Base-by-base conservation (phyloP, 164 flowering plant species). In the Macadamia tetraphylla region DNA sequence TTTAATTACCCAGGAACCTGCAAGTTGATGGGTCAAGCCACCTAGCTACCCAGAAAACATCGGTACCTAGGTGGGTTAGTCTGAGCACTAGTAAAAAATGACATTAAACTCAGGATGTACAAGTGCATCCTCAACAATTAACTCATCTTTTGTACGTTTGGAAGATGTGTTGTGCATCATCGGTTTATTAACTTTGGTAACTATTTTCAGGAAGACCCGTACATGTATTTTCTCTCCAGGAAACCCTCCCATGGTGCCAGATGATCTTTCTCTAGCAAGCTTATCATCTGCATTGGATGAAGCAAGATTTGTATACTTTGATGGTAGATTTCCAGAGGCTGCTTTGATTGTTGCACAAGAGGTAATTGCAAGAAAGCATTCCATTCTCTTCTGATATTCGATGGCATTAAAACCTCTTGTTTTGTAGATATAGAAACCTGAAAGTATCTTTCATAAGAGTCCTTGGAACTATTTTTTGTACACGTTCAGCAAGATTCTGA, bases 221-320 rank as follows among this genome's bases (percentile, higher is more conserved):
- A 91, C 98, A 7, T 94, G 98, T 72, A 91, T 94, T 64, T 82
- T 84, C 77, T 86, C 96, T 51, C 91, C 92, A 40, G 96, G 96
- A 48, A 46, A 82, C 70, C 97, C 97, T 75, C 89, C 93, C 44
- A 78, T 94, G 90, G 71, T 75, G 65, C 90, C 92, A 8, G 83
- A 77, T 72, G 97, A 89, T 52, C 87, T 90, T 70, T 74, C 87
- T 4, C 73, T 42, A 23, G 78, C 87, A 62, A 86, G 73, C 46
- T 73, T 94, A 68, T 67, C 67, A 43, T 73, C 90, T 76, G 91
- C 91, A 52, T 58, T 91, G 59, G 81, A 85, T 68, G 86, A 88
- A 60, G 90, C 82, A 40, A 83, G 84, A 65, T 70, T 94, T 72
- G 77, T 76, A 62, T 94, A 89, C 75, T 82, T 75, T 65, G 97